Evolutionary conservation across 441 rosid genomes (phyloP).

Genomic region (Gossypium lobatum): DNA sequence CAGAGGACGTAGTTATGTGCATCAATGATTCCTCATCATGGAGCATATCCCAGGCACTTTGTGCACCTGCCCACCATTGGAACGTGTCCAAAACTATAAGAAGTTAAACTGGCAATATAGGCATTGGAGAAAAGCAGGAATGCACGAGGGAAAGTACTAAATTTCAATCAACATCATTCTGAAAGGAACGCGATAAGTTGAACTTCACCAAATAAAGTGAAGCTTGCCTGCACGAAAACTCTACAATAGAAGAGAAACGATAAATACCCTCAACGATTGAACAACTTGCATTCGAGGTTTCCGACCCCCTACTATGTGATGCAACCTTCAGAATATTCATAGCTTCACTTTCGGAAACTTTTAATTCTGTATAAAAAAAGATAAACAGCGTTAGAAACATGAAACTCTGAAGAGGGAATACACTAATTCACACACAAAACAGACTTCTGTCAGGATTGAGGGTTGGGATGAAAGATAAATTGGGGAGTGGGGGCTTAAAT

Average conservation of each 20-base stretch:
- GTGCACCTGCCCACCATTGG: conserved; percentile 41
- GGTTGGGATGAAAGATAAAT: neutral
- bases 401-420: neutral
- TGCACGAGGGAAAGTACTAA: neutral
- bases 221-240: neutral
- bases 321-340: conserved; percentile 47
- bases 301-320: conserved; percentile 24
- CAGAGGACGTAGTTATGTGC: conserved; percentile 76
- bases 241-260: conserved; percentile 1
- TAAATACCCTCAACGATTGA: conserved; percentile 41
- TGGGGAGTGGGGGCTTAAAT: neutral
- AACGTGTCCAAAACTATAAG: neutral
- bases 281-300: conserved; percentile 19
- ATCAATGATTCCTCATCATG: conserved; percentile 55
- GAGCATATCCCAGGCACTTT: conserved; percentile 93
- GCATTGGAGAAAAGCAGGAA: neutral
- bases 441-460: neutral
- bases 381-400: neutral
- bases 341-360: conserved; percentile 58
- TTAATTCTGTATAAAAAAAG: conserved; percentile 35
- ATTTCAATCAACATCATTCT: neutral
- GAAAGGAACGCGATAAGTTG: neutral
- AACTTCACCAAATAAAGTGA: neutral
- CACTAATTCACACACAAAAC: neutral
- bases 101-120: neutral